A percentile compares a stretch with the other conserved stretches of the same genome.
phyloP scores from a whole-genome alignment of 2,329 filamentous ascomycete species.

The Fusarium drepaniforme region DNA sequence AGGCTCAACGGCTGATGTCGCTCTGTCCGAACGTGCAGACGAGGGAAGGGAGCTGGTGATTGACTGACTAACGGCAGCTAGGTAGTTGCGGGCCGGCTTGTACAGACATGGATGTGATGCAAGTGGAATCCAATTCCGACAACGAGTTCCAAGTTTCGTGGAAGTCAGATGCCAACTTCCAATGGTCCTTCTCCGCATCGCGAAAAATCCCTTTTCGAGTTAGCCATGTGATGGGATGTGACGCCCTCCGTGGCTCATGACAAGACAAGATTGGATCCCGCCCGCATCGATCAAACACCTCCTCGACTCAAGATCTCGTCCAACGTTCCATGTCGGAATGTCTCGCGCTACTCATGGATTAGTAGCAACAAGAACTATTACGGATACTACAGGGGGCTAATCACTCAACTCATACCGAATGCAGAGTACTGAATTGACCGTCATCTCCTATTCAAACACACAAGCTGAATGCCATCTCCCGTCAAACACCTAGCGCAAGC shows the following conservation, averaged over 20 bases:
- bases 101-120: neutral
- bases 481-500: slow-evolving; percentile 14
- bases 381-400: neutral
- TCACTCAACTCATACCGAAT: neutral
- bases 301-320: neutral
- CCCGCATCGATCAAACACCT: slow-evolving; percentile 21
- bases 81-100: neutral
- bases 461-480: neutral
- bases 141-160: neutral
- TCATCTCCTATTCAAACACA: neutral
- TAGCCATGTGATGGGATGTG: slow-evolving; percentile 40
- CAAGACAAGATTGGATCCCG: slow-evolving; percentile 27
- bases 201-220: slow-evolving; percentile 31
- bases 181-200: slow-evolving; percentile 25
- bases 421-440: neutral
- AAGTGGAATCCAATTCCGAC: slow-evolving; percentile 5
- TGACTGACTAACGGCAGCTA: neutral
- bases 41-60: neutral
- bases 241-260: slow-evolving; percentile 29
- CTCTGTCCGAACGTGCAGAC: neutral
- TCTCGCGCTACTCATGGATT: neutral
- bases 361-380: neutral
- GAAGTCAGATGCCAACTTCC: neutral
- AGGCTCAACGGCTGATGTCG: neutral
- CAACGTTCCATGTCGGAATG: neutral